Base-by-base conservation (phyloP, 2,329 filamentous ascomycete species). In the Trichophyton simii region DNA sequence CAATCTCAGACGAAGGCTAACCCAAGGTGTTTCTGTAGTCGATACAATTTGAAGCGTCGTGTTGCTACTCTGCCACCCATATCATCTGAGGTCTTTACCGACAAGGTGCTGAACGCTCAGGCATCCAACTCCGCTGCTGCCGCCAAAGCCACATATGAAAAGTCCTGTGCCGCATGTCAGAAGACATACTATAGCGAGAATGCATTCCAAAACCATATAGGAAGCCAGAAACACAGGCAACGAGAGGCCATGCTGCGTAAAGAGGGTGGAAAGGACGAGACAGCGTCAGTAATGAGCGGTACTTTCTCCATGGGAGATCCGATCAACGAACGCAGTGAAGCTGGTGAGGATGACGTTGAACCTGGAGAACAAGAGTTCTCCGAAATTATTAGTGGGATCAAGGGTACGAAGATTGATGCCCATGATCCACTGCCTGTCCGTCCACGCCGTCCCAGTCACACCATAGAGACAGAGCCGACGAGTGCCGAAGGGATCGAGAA, bases 101-200 rank as follows among this genome's bases (percentile, higher is more conserved):
- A 97, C 69, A 97, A 97, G 74, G 92, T 99, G 44, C 80, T 96
- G 15, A 89, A 91, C 68, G 92, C 91, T 65, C 90, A 95, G 71
- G 91, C 91, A 31, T 85, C 83, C 6, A 88, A 91, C 15, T 88
- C 83, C 48, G 90, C 90, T 38, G 89, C 92, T 65, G 90, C 91
- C 61, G 88, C 91, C 65, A 90, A 89, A 75, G 92, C 91, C 3
- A 85, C 89, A 13, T 97, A 91, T 71, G 90, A 96, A 73, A 91
- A 88, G 71, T 77, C 80, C 34, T 99, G 94, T 75, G 79, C 84
- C 2, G 82, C 86, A 20, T 99, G 94, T 78, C 83, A 88, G 70
- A 95, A 95, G 79, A 91, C 88, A 13, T 99, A 95, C 75, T 97
- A 87, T 79, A 97, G 91, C 76, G 89, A 96, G 71, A 96, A 96